Conservation (phyloP, 2,329 filamentous ascomycete species). For the Aspergillus ibericus region DNA sequence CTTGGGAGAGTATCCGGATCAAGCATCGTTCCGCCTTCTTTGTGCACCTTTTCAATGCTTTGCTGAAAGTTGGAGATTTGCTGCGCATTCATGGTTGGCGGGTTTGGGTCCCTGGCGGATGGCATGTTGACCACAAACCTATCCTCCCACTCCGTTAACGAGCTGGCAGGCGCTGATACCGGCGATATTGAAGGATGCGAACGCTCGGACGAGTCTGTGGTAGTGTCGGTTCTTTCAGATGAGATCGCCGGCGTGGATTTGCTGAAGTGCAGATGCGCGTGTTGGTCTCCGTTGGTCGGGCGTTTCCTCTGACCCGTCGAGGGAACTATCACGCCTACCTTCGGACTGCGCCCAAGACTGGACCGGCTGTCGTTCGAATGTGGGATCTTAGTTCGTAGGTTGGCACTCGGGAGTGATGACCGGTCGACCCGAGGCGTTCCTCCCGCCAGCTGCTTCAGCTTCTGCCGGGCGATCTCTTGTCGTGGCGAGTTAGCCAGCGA, state of each 20-base stretch:
- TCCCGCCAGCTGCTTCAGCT: conserved; percentile 17
- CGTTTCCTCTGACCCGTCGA: conserved; percentile 27
- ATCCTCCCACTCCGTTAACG: conserved; percentile 40
- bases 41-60: conserved; percentile 35
- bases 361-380: conserved; percentile 32
- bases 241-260: conserved; percentile 23
- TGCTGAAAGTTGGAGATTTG: conserved; percentile 43
- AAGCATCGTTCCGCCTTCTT: conserved; percentile 30
- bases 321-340: conserved; percentile 12
- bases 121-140: conserved; percentile 47
- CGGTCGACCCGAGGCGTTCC: conserved; percentile 8
- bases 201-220: conserved; percentile 26
- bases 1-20: conserved; percentile 34
- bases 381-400: conserved; percentile 39
- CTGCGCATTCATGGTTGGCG: conserved; percentile 39
- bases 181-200: conserved; percentile 33
- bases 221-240: conserved; percentile 20
- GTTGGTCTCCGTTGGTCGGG: conserved; percentile 37
- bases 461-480: conserved; percentile 20
- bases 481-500: conserved; percentile 24
- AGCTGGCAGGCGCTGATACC: conserved; percentile 31
- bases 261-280: conserved; percentile 32
- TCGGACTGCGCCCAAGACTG: conserved; percentile 21
- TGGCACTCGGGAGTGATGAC: conserved; percentile 26
- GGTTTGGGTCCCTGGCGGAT: conserved; percentile 43